Percentiles rank a stretch among this genome's conserved stretches.
Evolutionary conservation across 192 early-diverging fungal genomes (phyloP).

Genomic region (Coemansia sp.): DNA sequence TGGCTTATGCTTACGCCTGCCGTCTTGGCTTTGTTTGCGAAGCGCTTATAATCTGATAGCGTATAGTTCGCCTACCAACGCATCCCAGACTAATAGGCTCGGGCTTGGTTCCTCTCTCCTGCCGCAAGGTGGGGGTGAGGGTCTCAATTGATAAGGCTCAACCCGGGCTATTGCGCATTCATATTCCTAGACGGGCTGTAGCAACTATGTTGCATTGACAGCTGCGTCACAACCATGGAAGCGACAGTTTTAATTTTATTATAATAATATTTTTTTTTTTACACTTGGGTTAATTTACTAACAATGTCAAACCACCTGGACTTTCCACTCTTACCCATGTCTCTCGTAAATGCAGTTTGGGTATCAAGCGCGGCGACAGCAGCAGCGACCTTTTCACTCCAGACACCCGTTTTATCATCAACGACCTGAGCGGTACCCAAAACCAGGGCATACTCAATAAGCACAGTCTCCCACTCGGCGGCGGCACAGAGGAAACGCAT

Average conservation of each 20-base stretch:
- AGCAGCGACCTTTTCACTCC: constrained; percentile 19
- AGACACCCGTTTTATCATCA: constrained; percentile 7
- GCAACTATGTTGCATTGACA: constrained; percentile 49
- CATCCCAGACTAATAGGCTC: constrained; percentile 52
- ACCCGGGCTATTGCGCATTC: constrained; percentile 38
- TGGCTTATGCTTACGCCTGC: not conserved
- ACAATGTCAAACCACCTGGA: constrained; percentile 50
- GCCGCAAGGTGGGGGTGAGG: not conserved
- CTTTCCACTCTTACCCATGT: constrained; percentile 54
- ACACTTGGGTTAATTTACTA: constrained; percentile 12
- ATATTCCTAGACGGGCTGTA: constrained; percentile 56
- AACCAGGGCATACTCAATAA: constrained; percentile 32
- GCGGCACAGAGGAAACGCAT: constrained; percentile 4
- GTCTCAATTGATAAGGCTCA: constrained; percentile 5
- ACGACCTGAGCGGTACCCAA: constrained; percentile 22
- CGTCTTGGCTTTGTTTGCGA: constrained; percentile 36
- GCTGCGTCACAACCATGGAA: constrained; percentile 51
- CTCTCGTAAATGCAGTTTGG: constrained; percentile 45
- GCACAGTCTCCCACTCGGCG: constrained; percentile 21
- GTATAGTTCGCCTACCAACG: constrained; percentile 45
- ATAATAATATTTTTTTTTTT: not conserved
- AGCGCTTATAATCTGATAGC: constrained; percentile 24
- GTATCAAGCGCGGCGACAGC: constrained; percentile 29
- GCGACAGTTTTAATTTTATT: constrained; percentile 19
- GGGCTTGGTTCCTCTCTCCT: constrained; percentile 14